These are phyloP conservation scores for Candida anutae DNA, from an alignment of 1,139 yeast genomes.

Conservation along the genomic window DNA sequence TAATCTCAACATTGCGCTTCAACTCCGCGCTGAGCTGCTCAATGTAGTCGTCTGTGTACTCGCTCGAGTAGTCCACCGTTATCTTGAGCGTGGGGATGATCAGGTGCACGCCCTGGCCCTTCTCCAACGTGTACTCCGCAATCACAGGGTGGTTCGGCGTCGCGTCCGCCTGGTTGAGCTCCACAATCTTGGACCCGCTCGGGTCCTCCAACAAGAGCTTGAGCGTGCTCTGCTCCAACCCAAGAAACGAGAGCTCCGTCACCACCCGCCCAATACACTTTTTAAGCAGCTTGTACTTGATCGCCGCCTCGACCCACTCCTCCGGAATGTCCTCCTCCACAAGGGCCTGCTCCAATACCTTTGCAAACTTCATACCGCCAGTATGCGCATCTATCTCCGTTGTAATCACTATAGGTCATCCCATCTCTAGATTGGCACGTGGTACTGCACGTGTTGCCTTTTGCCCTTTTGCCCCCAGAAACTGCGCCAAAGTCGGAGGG, in stretches of 20 bases:
- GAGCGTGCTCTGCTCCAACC: slow-evolving; percentile 43
- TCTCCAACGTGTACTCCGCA: slow-evolving; percentile 35
- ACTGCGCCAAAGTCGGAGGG: too few species aligned
- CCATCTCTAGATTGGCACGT: too few species aligned
- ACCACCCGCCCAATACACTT: slow-evolving; percentile 60
- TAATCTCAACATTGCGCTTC: slow-evolving; percentile 23
- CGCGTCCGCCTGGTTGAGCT: slow-evolving; percentile 25
- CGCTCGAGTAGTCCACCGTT: slow-evolving; percentile 25
- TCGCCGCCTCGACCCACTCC: slow-evolving; percentile 64
- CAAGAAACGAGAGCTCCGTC: slow-evolving; percentile 46
- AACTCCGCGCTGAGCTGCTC: slow-evolving; percentile 25
- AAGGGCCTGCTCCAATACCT: slow-evolving; percentile 56
- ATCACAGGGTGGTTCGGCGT: slow-evolving; percentile 32
- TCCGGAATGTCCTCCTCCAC: slow-evolving; percentile 55
- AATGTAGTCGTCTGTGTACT: slow-evolving; percentile 30
- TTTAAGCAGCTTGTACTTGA: slow-evolving; percentile 63
- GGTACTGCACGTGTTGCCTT: too few species aligned
- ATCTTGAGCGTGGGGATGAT: slow-evolving; percentile 34
- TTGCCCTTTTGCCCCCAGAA: too few species aligned
- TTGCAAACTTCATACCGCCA: slow-evolving; percentile 65
- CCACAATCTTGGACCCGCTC: slow-evolving; percentile 19
- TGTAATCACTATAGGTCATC: too few species aligned
- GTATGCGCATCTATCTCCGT: too few species aligned
- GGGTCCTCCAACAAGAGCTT: slow-evolving; percentile 32
- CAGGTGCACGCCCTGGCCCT: slow-evolving; percentile 12